A percentile compares a stretch with the other conserved stretches of the same genome.
Conservation (phyloP, 148 eudicot genomes). For the Vaccinium corymbosum region DNA sequence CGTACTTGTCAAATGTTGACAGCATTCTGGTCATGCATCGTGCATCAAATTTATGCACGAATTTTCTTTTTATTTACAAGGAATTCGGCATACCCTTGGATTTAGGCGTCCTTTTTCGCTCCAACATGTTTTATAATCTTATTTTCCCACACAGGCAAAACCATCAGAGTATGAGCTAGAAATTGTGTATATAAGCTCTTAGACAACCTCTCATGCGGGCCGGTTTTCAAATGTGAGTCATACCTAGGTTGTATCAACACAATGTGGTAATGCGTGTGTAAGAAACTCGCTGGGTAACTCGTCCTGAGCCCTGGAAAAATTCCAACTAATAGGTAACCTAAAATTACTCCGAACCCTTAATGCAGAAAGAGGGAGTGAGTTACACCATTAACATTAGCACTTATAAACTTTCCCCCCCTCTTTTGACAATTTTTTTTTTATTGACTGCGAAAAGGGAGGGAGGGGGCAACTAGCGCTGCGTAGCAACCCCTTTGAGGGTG, state of each 20-base stretch:
- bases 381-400: background rate
- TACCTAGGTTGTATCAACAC: background rate
- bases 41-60: background rate
- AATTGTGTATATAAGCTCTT: background rate
- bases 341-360: background rate
- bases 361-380: background rate
- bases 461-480: too few species aligned
- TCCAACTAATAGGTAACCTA: background rate
- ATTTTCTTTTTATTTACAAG: background rate
- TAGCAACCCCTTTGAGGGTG: too few species aligned
- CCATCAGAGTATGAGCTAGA: background rate
- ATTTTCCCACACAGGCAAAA: background rate
- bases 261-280: background rate
- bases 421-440: too few species aligned
- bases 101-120: background rate
- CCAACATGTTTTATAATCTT: background rate
- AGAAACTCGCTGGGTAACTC: background rate
- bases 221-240: background rate
- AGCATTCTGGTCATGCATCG: background rate
- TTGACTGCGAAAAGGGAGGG: too few species aligned
- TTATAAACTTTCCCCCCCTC: background rate
- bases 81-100: background rate
- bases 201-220: background rate
- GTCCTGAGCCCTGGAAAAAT: background rate
- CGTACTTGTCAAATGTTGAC: background rate